Conservation (phyloP, 345 rosid genomes). For the Rhodomyrtus tomentosa region DNA sequence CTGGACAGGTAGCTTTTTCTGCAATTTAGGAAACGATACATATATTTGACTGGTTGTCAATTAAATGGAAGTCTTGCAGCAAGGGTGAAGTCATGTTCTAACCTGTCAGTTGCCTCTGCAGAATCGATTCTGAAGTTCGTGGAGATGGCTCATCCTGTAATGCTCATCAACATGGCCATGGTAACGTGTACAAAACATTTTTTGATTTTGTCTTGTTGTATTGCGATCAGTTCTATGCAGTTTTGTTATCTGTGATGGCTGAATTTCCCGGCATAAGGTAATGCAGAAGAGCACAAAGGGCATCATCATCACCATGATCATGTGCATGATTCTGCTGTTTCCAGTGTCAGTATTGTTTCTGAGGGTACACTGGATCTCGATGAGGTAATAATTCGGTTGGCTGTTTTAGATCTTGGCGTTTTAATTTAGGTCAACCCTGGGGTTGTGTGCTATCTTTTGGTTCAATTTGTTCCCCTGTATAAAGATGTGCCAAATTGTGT, state of each 20-base stretch:
- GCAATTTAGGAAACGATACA: background rate
- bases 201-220: background rate
- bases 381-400: slow-evolving; percentile 29
- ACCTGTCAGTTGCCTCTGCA: slow-evolving; percentile 14
- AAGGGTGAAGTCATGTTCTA: background rate
- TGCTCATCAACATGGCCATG: slow-evolving; percentile 25
- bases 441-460: background rate
- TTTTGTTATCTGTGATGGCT: background rate
- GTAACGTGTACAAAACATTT: slow-evolving; percentile 8
- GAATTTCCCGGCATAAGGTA: background rate
- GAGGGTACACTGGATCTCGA: slow-evolving; percentile 69
- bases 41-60: background rate
- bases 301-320: slow-evolving; percentile 31
- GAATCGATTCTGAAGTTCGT: slow-evolving; percentile 51
- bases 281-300: slow-evolving; percentile 28
- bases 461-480: background rate
- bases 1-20: slow-evolving; percentile 37
- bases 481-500: background rate
- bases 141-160: slow-evolving; percentile 17
- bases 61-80: background rate
- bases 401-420: background rate
- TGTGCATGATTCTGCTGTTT: slow-evolving; percentile 56
- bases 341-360: slow-evolving; percentile 57
- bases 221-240: background rate
- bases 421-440: background rate